These are phyloP conservation scores for Venturia asperata DNA, from an alignment of 2,329 filamentous ascomycete species.

Conservation along the genomic window DNA sequence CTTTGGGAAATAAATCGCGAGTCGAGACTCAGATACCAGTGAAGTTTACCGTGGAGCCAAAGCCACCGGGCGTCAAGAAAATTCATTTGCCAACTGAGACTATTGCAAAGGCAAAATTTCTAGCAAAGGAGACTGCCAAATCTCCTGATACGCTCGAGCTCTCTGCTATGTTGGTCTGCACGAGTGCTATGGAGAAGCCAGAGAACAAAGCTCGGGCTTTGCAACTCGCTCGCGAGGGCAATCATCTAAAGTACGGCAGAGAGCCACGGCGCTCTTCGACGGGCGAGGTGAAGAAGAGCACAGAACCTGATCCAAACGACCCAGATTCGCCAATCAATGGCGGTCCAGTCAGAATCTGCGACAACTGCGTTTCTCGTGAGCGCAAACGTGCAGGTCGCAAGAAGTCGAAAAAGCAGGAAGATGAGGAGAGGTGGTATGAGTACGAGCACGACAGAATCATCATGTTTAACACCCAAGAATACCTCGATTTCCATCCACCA, in stretches of 20 bases:
- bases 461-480: conserved; percentile 83
- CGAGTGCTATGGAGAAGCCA: conserved; percentile 77
- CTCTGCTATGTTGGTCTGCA: conserved; percentile 77
- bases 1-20: conserved; percentile 60
- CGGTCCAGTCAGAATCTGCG: conserved; percentile 88
- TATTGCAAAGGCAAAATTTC: conserved; percentile 87
- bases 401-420: conserved; percentile 86
- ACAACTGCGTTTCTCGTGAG: conserved; percentile 85
- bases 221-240: conserved; percentile 39
- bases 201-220: conserved; percentile 61
- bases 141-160: conserved; percentile 71
- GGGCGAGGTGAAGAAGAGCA: conserved; percentile 36
- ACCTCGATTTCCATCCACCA: conserved; percentile 71
- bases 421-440: conserved; percentile 74
- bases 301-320: conserved; percentile 49
- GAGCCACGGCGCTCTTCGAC: conserved; percentile 32
- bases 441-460: conserved; percentile 76
- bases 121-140: conserved; percentile 64
- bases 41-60: conserved; percentile 66
- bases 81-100: conserved; percentile 83
- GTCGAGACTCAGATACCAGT: conserved; percentile 96
- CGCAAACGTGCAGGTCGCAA: conserved; percentile 85
- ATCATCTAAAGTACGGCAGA: conserved; percentile 31
- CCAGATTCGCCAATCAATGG: conserved; percentile 73
- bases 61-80: conserved; percentile 69